Percentiles rank a stretch among this genome's conserved stretches.
These are phyloP conservation scores for Plectosphaerella cucumerina DNA, from an alignment of 2,329 filamentous ascomycete genomes.

Conservation along the genomic window DNA sequence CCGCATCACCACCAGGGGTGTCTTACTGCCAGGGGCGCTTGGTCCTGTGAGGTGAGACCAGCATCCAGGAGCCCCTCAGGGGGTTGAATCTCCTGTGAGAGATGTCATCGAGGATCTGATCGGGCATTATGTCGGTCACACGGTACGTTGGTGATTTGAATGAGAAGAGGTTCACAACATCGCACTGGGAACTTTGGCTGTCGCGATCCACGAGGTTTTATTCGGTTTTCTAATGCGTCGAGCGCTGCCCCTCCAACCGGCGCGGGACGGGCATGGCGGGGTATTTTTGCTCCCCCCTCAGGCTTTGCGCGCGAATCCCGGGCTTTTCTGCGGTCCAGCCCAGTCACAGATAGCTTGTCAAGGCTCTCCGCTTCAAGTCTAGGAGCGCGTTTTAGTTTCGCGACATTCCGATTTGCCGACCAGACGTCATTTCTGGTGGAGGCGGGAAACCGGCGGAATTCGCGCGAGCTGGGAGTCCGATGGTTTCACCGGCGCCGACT, in stretches of 20 bases:
- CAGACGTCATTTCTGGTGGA: neutral
- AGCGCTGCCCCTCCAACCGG: neutral
- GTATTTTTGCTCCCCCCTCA: slow-evolving; percentile 2
- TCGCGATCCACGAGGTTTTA: too few species aligned
- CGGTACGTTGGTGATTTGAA: neutral
- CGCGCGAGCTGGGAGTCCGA: neutral
- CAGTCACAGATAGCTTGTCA: neutral
- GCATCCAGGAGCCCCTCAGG: slow-evolving; percentile 81
- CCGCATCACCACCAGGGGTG: neutral
- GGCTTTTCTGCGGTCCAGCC: neutral
- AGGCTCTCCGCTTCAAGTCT: neutral
- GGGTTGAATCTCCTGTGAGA: slow-evolving; percentile 94
- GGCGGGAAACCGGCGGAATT: neutral
- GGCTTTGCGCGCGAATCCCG: neutral
- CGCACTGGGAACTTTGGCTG: too few species aligned
- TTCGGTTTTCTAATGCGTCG: too few species aligned
- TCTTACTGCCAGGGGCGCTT: slow-evolving; percentile 97
- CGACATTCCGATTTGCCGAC: neutral
- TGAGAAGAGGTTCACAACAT: too few species aligned
- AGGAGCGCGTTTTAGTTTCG: neutral
- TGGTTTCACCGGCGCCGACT: too few species aligned
- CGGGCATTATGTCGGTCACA: slow-evolving; percentile 60
- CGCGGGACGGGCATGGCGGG: slow-evolving; percentile 6
- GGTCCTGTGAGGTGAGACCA: slow-evolving; percentile 93
- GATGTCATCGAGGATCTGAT: slow-evolving; percentile 85